phyloP scores from a whole-genome alignment of 2,329 filamentous ascomycete species.

The Venturiaceae sp. region DNA sequence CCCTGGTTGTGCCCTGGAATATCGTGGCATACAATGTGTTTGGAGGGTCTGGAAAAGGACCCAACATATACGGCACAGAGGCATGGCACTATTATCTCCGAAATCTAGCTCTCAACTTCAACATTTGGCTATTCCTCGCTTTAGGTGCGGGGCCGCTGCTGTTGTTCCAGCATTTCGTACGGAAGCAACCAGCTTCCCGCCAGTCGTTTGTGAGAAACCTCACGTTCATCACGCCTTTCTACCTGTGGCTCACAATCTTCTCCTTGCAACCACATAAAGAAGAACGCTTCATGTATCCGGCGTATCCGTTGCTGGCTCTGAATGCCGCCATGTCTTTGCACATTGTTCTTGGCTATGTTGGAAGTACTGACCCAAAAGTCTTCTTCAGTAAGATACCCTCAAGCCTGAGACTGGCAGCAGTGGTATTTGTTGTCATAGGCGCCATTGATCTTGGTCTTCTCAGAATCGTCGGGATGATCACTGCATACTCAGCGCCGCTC shows the following conservation, averaged over 20 bases:
- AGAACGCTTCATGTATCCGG: constrained; percentile 97
- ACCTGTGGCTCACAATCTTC: constrained; percentile 90
- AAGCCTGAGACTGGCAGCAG: constrained; percentile 57
- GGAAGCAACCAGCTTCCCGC: constrained; percentile 37
- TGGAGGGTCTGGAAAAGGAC: constrained; percentile 64
- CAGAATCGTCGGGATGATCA: constrained; percentile 66
- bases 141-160: constrained; percentile 66
- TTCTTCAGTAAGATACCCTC: constrained; percentile 63
- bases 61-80: constrained; percentile 89
- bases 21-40: constrained; percentile 96
- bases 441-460: constrained; percentile 58
- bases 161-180: constrained; percentile 56
- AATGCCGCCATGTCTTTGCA: constrained; percentile 82
- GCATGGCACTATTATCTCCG: constrained; percentile 95
- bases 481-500: constrained; percentile 74
- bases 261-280: constrained; percentile 92
- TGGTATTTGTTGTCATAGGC: constrained; percentile 50
- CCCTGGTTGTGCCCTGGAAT: constrained; percentile 74
- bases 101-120: constrained; percentile 89
- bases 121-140: constrained; percentile 82
- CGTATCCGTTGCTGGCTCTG: constrained; percentile 80
- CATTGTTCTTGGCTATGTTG: constrained; percentile 65
- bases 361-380: constrained; percentile 57
- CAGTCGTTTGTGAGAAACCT: constrained; percentile 63
- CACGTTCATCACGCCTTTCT: constrained; percentile 77